phyloP scores from a whole-genome alignment of 129 eudicot genomes.

The Helianthus tuberosus region DNA sequence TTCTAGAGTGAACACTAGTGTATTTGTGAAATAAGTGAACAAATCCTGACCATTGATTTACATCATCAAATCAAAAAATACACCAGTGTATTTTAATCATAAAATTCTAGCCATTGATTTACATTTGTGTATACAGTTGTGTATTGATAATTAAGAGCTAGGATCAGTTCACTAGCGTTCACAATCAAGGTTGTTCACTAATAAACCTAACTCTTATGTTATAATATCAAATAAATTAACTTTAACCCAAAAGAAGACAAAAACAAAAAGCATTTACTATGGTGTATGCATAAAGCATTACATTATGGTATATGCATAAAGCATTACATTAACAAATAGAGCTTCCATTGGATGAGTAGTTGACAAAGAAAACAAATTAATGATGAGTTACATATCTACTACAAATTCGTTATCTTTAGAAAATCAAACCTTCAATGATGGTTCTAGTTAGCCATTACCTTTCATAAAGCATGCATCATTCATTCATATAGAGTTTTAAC shows the following conservation, averaged over 20 bases:
- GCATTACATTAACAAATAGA: conserved; percentile 3
- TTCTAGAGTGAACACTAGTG: too few species aligned
- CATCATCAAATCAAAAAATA: too few species aligned
- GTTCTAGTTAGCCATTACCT: conserved; percentile 24
- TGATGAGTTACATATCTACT: conserved; percentile 29
- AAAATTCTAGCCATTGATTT: too few species aligned
- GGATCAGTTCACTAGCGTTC: too few species aligned
- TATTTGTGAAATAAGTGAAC: too few species aligned
- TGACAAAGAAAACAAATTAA: conserved; percentile 21
- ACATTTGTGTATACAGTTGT: too few species aligned
- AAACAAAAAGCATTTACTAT: background rate
- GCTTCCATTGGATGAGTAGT: conserved; percentile 13
- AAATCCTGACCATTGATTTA: too few species aligned
- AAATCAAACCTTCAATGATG: conserved; percentile 35
- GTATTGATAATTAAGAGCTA: too few species aligned
- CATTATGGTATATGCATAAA: background rate
- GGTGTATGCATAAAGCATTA: background rate
- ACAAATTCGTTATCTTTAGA: conserved; percentile 25
- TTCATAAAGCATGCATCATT: conserved; percentile 7
- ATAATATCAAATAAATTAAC: background rate
- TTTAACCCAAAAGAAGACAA: background rate
- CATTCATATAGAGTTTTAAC: conserved; percentile 9
- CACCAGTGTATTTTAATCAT: too few species aligned
- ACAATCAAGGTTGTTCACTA: too few species aligned
- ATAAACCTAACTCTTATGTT: too few species aligned